phyloP scores from a whole-genome alignment of 2,329 filamentous ascomycete species.

The Fusarium sp. region DNA sequence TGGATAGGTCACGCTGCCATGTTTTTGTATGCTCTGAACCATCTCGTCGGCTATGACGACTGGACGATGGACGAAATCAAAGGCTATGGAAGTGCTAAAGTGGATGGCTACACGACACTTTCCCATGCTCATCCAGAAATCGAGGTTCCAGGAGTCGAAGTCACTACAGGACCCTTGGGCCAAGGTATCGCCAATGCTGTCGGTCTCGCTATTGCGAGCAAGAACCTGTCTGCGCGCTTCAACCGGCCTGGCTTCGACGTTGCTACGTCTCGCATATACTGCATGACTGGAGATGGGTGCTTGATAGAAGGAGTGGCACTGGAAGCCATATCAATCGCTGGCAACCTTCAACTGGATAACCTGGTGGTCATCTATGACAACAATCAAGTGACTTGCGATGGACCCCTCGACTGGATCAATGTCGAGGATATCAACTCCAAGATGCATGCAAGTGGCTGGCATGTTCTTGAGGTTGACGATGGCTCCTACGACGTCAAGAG shows the following conservation, averaged over 20 bases:
- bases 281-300: conserved; percentile 67
- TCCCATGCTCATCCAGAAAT: conserved; percentile 68
- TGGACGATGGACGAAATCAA: conserved; percentile 67
- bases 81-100: conserved; percentile 57
- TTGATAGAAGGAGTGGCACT: conserved; percentile 67
- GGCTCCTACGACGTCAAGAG: conserved; percentile 59
- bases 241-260: conserved; percentile 62
- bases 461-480: conserved; percentile 63
- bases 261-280: conserved; percentile 63
- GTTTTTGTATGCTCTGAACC: conserved; percentile 63
- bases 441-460: conserved; percentile 65
- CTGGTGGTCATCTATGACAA: conserved; percentile 68
- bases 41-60: conserved; percentile 61
- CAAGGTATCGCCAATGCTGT: conserved; percentile 60
- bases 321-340: conserved; percentile 66
- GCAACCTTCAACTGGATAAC: conserved; percentile 64
- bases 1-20: conserved; percentile 48
- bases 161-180: conserved; percentile 68
- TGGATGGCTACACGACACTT: conserved; percentile 30
- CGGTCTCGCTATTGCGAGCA: conserved; percentile 52
- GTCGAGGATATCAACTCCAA: conserved; percentile 67
- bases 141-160: conserved; percentile 66
- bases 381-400: conserved; percentile 69
- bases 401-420: conserved; percentile 63
- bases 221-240: conserved; percentile 63